Percentiles rank a stretch among this genome's conserved stretches.
phyloP scores from a whole-genome alignment of 2,329 filamentous ascomycete genomes.

The Sporothrix curviconia region DNA sequence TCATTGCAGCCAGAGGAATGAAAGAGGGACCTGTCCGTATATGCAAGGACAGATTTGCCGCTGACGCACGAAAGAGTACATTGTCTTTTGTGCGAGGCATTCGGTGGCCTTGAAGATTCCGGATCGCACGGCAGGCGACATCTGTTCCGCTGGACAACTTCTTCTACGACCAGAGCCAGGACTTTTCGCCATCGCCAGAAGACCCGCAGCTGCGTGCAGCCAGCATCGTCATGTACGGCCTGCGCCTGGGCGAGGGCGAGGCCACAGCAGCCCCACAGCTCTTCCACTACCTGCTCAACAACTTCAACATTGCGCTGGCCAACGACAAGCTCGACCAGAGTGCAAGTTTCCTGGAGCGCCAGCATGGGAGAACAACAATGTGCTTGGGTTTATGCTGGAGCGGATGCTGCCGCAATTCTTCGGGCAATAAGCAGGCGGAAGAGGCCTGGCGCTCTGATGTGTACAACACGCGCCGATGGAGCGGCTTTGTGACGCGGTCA shows the following conservation, averaged over 20 bases:
- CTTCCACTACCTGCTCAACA: constrained; percentile 52
- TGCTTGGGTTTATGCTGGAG: constrained; percentile 42
- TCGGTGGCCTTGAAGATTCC: constrained; percentile 47
- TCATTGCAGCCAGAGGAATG: constrained; percentile 52
- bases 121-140: constrained; percentile 46
- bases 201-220: constrained; percentile 53
- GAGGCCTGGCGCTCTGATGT: constrained; percentile 44
- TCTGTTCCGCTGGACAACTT: constrained; percentile 49
- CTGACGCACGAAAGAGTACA: constrained; percentile 42
- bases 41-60: too few relatives aligned
- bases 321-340: constrained; percentile 42
- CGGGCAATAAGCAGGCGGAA: constrained; percentile 29
- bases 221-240: constrained; percentile 48
- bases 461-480: constrained; percentile 41
- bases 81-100: constrained; percentile 47
- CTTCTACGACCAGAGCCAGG: constrained; percentile 49
- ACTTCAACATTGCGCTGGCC: constrained; percentile 48
- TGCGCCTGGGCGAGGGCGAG: constrained; percentile 48
- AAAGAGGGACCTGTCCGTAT: too few relatives aligned
- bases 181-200: constrained; percentile 49
- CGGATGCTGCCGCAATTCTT: constrained; percentile 52
- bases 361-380: constrained; percentile 41
- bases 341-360: constrained; percentile 37
- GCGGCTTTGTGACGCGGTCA: constrained; percentile 29
- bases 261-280: constrained; percentile 40